phyloP scores from a whole-genome alignment of 1,284 basidiomycete species.

The Tilletiaria anomala region DNA sequence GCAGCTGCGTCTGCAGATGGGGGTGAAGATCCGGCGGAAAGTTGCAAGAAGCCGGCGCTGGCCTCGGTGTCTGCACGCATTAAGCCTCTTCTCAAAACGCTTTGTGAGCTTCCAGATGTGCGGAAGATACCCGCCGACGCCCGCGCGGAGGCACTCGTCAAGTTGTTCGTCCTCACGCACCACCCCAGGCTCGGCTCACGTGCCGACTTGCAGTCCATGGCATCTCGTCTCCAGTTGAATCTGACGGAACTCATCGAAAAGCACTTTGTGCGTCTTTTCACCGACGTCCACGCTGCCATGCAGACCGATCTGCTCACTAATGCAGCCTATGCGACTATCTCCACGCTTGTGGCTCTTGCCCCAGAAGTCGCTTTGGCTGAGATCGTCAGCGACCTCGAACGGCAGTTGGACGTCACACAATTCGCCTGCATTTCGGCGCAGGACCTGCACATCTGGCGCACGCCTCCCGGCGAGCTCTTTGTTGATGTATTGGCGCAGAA shows the following conservation, averaged over 20 bases:
- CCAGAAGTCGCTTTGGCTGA: conserved; percentile 22
- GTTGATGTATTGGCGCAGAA: conserved; percentile 25
- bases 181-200: conserved; percentile 17
- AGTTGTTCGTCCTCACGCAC: conserved; percentile 32
- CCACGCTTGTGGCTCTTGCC: conserved; percentile 24
- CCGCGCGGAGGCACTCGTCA: conserved; percentile 17
- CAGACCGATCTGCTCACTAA: conserved; percentile 9
- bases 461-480: conserved; percentile 20
- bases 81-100: background rate
- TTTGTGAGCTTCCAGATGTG: background rate
- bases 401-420: conserved; percentile 13
- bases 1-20: no score
- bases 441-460: conserved; percentile 33
- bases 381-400: conserved; percentile 16
- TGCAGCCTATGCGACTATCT: conserved; percentile 23
- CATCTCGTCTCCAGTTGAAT: conserved; percentile 7
- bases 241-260: conserved; percentile 22
- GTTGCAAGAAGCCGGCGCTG: no score
- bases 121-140: conserved; percentile 5
- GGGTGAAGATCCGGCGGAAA: no score
- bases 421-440: conserved; percentile 16
- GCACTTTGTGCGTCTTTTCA: conserved; percentile 15
- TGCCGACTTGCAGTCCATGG: conserved; percentile 23
- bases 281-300: conserved; percentile 11
- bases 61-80: no score